Evolutionary conservation across 192 early-diverging fungal genomes (phyloP).

Genomic region (Coemansia aciculifera): DNA sequence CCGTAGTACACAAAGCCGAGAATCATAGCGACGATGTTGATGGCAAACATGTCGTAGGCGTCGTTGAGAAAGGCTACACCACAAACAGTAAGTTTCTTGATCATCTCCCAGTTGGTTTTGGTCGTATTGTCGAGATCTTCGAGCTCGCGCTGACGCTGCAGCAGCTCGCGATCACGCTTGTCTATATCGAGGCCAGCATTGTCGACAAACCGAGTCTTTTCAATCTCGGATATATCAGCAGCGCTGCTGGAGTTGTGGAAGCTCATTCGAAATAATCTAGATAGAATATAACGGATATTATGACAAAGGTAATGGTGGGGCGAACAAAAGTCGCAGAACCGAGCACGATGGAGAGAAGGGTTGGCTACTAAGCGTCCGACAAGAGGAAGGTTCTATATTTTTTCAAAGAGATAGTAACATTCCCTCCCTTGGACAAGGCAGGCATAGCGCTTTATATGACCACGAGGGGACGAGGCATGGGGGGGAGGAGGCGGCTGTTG

Average conservation of each 20-base stretch:
- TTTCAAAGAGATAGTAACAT: background rate
- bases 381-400: background rate
- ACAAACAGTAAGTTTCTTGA: slow-evolving; percentile 71
- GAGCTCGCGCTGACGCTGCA: slow-evolving; percentile 47
- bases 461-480: background rate
- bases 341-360: slow-evolving; percentile 20
- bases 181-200: slow-evolving; percentile 23
- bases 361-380: background rate
- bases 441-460: background rate
- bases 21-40: slow-evolving; percentile 90
- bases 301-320: background rate
- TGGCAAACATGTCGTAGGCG: slow-evolving; percentile 95
- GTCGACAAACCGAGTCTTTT: slow-evolving; percentile 14
- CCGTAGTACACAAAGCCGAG: slow-evolving; percentile 69
- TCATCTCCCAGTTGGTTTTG: slow-evolving; percentile 71
- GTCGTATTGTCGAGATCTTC: slow-evolving; percentile 59
- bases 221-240: slow-evolving; percentile 42
- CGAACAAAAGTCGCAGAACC: slow-evolving; percentile 14
- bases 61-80: slow-evolving; percentile 90
- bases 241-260: slow-evolving; percentile 34
- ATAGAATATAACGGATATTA: background rate
- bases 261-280: slow-evolving; percentile 16
- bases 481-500: background rate
- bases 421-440: background rate
- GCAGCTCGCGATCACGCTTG: slow-evolving; percentile 43